Evolutionary conservation across 2,329 filamentous ascomycete species (phyloP).

Genomic region (Penicillium glabrum): DNA sequence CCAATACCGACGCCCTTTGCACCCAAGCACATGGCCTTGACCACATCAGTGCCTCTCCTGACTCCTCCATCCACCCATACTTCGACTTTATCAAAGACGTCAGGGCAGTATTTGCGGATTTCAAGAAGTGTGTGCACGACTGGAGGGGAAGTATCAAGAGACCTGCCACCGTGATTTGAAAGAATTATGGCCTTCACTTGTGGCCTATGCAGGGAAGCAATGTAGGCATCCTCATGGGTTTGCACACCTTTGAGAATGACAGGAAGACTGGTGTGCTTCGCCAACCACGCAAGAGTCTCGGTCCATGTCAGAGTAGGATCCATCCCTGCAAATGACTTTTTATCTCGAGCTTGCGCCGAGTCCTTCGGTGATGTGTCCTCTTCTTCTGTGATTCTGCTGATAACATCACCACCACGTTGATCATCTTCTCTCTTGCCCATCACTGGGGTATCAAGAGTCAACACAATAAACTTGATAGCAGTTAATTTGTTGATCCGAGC

Average conservation of each 20-base stretch:
- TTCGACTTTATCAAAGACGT: slow-evolving; percentile 69
- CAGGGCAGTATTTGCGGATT: slow-evolving; percentile 60
- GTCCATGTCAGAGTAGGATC: slow-evolving; percentile 59
- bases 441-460: slow-evolving; percentile 37
- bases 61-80: slow-evolving; percentile 90
- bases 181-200: slow-evolving; percentile 78
- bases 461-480: slow-evolving; percentile 70
- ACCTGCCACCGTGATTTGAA: slow-evolving; percentile 86
- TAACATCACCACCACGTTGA: slow-evolving; percentile 52
- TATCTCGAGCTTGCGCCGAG: neutral
- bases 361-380: slow-evolving; percentile 44
- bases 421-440: slow-evolving; percentile 35
- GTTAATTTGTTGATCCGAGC: slow-evolving; percentile 61
- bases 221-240: slow-evolving; percentile 85
- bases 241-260: slow-evolving; percentile 93
- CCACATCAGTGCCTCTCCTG: slow-evolving; percentile 85
- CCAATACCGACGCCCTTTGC: slow-evolving; percentile 93
- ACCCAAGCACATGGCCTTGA: slow-evolving; percentile 91
- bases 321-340: neutral
- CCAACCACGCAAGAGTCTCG: slow-evolving; percentile 75
- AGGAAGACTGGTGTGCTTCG: slow-evolving; percentile 73
- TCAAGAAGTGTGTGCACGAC: slow-evolving; percentile 64
- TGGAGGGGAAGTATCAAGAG: slow-evolving; percentile 77
- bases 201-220: slow-evolving; percentile 62
- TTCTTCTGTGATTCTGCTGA: slow-evolving; percentile 44